A percentile compares a stretch with the other conserved stretches of the same genome.
phyloP scores from a whole-genome alignment of 805 yeast species.

The Lachancea nothofagi region DNA sequence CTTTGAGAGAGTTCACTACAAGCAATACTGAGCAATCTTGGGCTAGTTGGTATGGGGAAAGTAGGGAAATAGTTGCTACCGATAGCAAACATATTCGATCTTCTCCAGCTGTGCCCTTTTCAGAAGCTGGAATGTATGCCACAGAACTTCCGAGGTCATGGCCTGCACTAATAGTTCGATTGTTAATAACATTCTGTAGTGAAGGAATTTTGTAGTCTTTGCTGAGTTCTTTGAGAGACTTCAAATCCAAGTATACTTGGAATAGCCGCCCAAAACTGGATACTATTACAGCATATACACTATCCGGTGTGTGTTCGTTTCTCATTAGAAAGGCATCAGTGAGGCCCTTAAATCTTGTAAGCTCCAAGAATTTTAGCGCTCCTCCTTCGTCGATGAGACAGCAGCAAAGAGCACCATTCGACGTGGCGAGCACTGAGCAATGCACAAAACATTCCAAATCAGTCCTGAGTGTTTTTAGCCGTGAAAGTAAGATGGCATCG shows the following conservation, averaged over 20 bases:
- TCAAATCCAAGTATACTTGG: constrained; percentile 15
- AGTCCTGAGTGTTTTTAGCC: constrained; percentile 12
- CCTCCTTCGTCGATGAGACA: constrained; percentile 14
- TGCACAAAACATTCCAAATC: constrained; percentile 11
- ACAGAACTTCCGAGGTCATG: constrained; percentile 3
- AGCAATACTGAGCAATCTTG: constrained; percentile 1
- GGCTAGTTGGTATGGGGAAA: constrained; percentile 2
- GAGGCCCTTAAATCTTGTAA: constrained; percentile 30
- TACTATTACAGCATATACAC: constrained; percentile 15
- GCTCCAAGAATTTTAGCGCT: constrained; percentile 14
- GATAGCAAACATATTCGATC: constrained; percentile 22
- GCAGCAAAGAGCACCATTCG: constrained; percentile 24
- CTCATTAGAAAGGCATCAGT: constrained; percentile 15
- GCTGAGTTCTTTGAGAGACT: constrained; percentile 8
- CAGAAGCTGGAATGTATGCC: not conserved
- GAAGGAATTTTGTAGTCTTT: constrained; percentile 9
- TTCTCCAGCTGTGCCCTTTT: not conserved
- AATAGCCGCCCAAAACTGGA: constrained; percentile 23
- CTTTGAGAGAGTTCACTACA: not conserved
- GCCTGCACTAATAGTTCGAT: constrained; percentile 3
- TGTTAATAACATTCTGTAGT: constrained; percentile 1
- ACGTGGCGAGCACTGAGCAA: constrained; percentile 22
- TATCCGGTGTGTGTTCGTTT: constrained; percentile 1
- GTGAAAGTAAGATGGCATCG: constrained; percentile 19
- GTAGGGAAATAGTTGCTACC: constrained; percentile 18